These are phyloP conservation scores for Tillandsia leiboldiana DNA, from an alignment of 176 grass and related monocot species.

Conservation along the genomic window DNA sequence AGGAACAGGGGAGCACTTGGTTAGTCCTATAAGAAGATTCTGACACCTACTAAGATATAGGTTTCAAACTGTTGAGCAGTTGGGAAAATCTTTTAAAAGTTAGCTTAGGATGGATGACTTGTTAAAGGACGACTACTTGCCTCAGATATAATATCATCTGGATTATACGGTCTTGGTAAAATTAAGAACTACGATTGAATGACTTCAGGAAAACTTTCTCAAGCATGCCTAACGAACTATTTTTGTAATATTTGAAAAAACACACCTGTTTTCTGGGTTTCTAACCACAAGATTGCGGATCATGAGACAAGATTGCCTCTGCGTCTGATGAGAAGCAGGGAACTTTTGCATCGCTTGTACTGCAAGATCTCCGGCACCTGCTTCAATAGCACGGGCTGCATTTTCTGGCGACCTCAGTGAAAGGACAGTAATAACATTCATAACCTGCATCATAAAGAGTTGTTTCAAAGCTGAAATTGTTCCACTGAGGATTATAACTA, in stretches of 20 bases:
- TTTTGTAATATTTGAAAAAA: not conserved
- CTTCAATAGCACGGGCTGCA: slow-evolving; percentile 57
- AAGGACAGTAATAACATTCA: slow-evolving; percentile 69
- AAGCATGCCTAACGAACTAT: not conserved
- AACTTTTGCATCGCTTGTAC: slow-evolving; percentile 73
- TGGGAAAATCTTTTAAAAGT: too few relatives aligned
- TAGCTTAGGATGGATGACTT: too few relatives aligned
- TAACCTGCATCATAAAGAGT: slow-evolving; percentile 38
- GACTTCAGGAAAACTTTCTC: not conserved
- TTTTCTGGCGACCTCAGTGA: slow-evolving; percentile 78
- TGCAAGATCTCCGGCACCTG: slow-evolving; percentile 49
- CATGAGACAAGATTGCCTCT: slow-evolving; percentile 93
- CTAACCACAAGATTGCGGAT: slow-evolving; percentile 92
- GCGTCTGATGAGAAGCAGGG: slow-evolving; percentile 47
- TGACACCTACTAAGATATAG: too few relatives aligned
- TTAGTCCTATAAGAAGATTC: not conserved
- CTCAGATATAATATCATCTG: too few relatives aligned
- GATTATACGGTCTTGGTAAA: too few relatives aligned
- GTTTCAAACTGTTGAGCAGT: too few relatives aligned
- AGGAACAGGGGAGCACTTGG: not conserved
- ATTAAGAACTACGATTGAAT: too few relatives aligned
- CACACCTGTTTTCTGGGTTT: slow-evolving; percentile 83
- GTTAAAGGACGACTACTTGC: too few relatives aligned
- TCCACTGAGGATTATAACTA: not conserved
- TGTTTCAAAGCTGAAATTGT: not conserved